Conservation (phyloP, 2,329 filamentous ascomycete species). For the Lasiodiplodia gonubiensis region DNA sequence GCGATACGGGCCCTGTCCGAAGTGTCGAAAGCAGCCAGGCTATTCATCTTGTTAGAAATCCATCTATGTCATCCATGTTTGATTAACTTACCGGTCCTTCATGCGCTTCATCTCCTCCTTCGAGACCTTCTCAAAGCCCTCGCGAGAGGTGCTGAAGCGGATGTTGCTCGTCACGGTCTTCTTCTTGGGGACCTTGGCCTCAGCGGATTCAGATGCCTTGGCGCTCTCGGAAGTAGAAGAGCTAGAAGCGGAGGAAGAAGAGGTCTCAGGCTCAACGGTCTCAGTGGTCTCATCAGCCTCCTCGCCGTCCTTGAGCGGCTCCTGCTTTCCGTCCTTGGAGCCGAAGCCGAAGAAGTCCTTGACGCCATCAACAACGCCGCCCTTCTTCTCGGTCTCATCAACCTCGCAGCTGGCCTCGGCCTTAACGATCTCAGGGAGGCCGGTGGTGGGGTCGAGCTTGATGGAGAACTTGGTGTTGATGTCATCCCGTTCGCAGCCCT, state of each 20-base stretch:
- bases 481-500: constrained; percentile 76
- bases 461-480: constrained; percentile 81
- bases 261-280: constrained; percentile 42
- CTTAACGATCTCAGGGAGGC: constrained; percentile 77
- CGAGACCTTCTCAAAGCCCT: constrained; percentile 62
- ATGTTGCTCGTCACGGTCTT: constrained; percentile 60
- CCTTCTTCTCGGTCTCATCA: constrained; percentile 67
- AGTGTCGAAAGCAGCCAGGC: constrained; percentile 81
- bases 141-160: constrained; percentile 50
- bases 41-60: constrained; percentile 41
- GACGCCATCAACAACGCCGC: constrained; percentile 86
- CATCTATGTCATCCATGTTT: background rate
- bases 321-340: constrained; percentile 81
- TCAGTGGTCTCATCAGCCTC: constrained; percentile 56
- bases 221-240: constrained; percentile 55
- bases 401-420: constrained; percentile 86
- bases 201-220: constrained; percentile 53
- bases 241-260: constrained; percentile 49
- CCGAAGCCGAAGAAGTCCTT: constrained; percentile 97
- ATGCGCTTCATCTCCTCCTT: constrained; percentile 65
- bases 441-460: constrained; percentile 73
- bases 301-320: constrained; percentile 64
- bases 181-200: constrained; percentile 52
- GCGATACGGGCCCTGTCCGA: constrained; percentile 79
- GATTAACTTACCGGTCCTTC: constrained; percentile 59